phyloP scores from a whole-genome alignment of 495 filamentous ascomycete species.

The Neurospora discreta region DNA sequence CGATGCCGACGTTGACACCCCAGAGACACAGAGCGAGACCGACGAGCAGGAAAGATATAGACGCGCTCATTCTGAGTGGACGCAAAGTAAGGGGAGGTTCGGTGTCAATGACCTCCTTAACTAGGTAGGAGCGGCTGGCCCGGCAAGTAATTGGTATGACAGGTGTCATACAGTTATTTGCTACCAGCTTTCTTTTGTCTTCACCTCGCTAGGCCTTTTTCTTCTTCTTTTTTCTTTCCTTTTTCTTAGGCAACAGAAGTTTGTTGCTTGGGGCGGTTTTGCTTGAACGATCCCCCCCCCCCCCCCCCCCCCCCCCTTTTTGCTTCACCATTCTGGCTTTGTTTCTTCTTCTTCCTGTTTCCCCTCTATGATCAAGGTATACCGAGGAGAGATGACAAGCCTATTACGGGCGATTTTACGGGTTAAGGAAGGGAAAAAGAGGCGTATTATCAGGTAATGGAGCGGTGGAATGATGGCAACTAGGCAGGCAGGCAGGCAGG shows the following conservation, averaged over 20 bases:
- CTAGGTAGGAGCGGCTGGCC: background rate
- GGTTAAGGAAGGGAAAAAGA: background rate
- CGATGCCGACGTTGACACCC: background rate
- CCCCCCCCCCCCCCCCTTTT: background rate
- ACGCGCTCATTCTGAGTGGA: background rate
- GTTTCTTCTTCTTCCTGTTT: background rate
- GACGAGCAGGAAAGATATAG: background rate
- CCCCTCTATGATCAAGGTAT: background rate
- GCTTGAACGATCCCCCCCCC: background rate
- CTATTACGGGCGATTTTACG: background rate
- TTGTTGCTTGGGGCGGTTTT: background rate
- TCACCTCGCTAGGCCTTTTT: background rate
- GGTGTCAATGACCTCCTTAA: background rate
- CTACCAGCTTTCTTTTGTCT: background rate
- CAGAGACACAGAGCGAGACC: background rate
- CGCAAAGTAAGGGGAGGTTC: background rate
- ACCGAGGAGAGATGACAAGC: background rate
- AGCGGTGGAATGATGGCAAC: background rate
- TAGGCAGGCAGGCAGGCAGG: background rate
- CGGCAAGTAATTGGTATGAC: background rate
- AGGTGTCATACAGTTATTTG: background rate
- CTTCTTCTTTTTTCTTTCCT: background rate
- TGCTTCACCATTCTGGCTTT: background rate
- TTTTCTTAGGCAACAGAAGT: background rate
- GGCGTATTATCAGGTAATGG: background rate